Base-by-base conservation (phyloP, 371 early-diverging fungal genomes). In the Circinella umbellata region DNA sequence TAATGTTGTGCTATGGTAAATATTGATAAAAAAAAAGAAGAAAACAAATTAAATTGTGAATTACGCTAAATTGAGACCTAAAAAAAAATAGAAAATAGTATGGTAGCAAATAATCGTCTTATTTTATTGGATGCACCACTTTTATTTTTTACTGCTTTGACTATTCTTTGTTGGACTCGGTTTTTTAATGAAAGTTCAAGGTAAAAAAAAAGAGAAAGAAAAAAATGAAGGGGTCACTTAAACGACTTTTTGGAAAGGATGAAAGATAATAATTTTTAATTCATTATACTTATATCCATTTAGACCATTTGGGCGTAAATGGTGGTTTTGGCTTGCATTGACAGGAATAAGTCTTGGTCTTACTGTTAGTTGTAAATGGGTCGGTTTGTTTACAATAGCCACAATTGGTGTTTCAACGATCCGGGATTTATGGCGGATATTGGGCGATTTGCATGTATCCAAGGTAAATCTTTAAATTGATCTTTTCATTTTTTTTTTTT, bases 61-160 rank as follows among this genome's bases (percentile, higher is more conserved):
- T 51, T 13, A 15, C 42, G 42, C 42, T 9, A 6, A 42, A 51
- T 13, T 51, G 51, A n/a, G 15, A 51, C 4, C 14, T 64, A 20
- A 36, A 47, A 27, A 59, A 53, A 8, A 53, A 54, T 73, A 93
- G 98, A 98, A 72, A 98, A 95, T 74, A 88, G 93, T 15, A 81
- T 97, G 66, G 87, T 95, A 51, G 91, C 97, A 11, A 98, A 98
- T 75, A 92, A 91, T 55, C 86, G 98, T 27, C 79, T 95, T 69
- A 97, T 98, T 38, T 83, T 98, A 46, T 84, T 98, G 69, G 99
- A 98, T 73, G 88, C 96, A 10, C 91, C 92, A 69, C 77, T 98
- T 48, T 82, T 98, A 39, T 90, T 97, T 61, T 97, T 95, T 69
- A 91, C 89, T 36, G 88, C 92, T 1, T 77, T 88, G 53, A 88